A percentile compares a stretch with the other conserved stretches of the same genome.
Evolutionary conservation across 768 basidiomycete species (phyloP).

Genomic region (Naematelia encephala): DNA sequence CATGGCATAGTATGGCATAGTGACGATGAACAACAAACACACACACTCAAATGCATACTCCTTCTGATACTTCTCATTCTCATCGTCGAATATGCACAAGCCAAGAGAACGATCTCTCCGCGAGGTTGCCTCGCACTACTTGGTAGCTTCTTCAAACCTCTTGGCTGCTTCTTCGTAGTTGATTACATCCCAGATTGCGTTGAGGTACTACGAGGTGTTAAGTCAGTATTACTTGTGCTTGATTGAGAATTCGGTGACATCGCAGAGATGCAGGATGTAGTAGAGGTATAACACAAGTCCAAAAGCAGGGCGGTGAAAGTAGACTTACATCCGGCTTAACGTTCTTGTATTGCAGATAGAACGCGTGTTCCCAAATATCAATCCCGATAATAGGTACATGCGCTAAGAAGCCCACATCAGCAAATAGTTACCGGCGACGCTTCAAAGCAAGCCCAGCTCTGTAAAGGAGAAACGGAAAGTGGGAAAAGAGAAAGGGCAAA

Average conservation of each 20-base stretch:
- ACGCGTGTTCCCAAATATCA: slow-evolving; percentile 91
- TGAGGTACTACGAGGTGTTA: slow-evolving; percentile 66
- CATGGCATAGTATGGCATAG: no score
- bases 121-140: slow-evolving; percentile 15
- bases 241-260: not conserved
- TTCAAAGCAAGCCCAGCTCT: no score
- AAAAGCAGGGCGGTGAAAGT: not conserved
- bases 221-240: not conserved
- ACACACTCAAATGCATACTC: not conserved
- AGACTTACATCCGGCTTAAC: slow-evolving; percentile 81
- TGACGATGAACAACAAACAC: no score
- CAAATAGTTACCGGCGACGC: no score
- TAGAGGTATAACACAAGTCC: no score
- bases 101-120: no score
- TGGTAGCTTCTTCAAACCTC: slow-evolving; percentile 55
- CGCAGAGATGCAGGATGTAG: no score
- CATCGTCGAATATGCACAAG: no score
- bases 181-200: slow-evolving; percentile 92
- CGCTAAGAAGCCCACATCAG: slow-evolving; percentile 55
- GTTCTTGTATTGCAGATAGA: slow-evolving; percentile 95
- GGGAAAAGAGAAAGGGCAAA: no score
- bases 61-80: not conserved
- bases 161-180: slow-evolving; percentile 90
- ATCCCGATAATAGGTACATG: slow-evolving; percentile 83
- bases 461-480: no score